Conservation (phyloP, 2,329 filamentous ascomycete genomes). For the Sporothrix humicola region DNA sequence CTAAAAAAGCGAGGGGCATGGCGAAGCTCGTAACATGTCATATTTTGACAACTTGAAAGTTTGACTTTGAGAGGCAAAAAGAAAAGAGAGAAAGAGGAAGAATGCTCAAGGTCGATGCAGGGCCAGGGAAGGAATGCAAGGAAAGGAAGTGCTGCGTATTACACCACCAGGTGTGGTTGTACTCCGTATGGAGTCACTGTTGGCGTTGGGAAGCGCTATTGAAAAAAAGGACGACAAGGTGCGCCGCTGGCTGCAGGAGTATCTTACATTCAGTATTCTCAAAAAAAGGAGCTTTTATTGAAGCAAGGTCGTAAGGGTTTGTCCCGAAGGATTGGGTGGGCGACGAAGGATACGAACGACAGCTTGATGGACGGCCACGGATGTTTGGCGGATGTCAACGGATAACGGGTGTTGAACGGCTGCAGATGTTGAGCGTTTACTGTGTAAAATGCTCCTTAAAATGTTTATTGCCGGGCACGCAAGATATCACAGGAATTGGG, state of each 20-base stretch:
- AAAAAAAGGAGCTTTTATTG: neutral
- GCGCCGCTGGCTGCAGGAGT: constrained; percentile 5
- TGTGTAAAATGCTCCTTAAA: neutral
- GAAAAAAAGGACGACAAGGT: neutral
- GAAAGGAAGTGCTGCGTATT: neutral
- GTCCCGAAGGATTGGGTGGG: neutral
- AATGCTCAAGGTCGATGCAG: no score
- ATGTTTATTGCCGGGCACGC: no score
- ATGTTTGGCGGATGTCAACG: neutral
- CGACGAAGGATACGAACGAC: neutral
- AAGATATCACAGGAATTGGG: no score
- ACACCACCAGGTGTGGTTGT: constrained; percentile 8
- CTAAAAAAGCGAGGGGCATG: neutral
- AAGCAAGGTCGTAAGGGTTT: neutral
- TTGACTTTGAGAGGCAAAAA: no score
- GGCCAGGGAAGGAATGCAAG: neutral
- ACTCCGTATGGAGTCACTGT: constrained; percentile 16
- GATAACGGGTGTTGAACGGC: neutral
- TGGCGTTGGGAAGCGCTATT: neutral
- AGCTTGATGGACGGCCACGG: neutral
- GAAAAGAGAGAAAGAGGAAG: no score
- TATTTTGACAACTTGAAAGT: constrained; percentile 3
- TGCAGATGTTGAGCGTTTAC: neutral
- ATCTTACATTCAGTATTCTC: neutral
- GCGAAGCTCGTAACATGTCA: neutral